phyloP scores from a whole-genome alignment of 768 basidiomycete genomes.

The Paxillus rubicundulus region DNA sequence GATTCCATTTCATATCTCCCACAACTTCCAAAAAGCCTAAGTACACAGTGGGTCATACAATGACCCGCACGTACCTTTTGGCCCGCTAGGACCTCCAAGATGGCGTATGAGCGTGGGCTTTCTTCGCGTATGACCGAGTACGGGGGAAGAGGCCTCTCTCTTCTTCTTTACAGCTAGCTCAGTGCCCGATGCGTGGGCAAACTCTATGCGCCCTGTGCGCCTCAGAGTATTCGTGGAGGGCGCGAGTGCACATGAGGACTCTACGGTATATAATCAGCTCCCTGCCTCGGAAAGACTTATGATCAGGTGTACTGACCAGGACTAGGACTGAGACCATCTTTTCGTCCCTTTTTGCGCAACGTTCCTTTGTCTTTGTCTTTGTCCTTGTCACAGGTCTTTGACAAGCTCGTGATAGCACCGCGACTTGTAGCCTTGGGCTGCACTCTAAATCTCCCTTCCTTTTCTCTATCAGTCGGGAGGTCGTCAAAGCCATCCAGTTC shows the following conservation, averaged over 20 bases:
- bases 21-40: conserved; percentile 56
- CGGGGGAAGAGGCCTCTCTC: conserved; percentile 46
- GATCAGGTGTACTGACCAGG: conserved; percentile 38
- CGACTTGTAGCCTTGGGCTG: conserved; percentile 70
- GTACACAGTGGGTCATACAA: conserved; percentile 6
- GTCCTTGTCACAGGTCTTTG: conserved; percentile 36
- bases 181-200: conserved; percentile 38
- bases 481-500: conserved; percentile 89
- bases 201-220: conserved; percentile 57
- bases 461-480: conserved; percentile 80
- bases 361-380: conserved; percentile 52
- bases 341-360: conserved; percentile 53
- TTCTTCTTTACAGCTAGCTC: conserved; percentile 52
- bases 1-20: conserved; percentile 98
- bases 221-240: conserved; percentile 54
- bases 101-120: conserved; percentile 90
- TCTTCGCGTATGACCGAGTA: conserved; percentile 48
- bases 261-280: conserved; percentile 6
- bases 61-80: conserved; percentile 61
- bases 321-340: conserved; percentile 38
- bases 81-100: conserved; percentile 59
- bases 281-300: background rate
- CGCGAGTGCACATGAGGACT: conserved; percentile 30
- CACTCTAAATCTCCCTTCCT: conserved; percentile 71
- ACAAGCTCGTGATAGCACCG: conserved; percentile 46